phyloP scores from a whole-genome alignment of 78 protist genomes.

The Dictyostelium capitatum region DNA sequence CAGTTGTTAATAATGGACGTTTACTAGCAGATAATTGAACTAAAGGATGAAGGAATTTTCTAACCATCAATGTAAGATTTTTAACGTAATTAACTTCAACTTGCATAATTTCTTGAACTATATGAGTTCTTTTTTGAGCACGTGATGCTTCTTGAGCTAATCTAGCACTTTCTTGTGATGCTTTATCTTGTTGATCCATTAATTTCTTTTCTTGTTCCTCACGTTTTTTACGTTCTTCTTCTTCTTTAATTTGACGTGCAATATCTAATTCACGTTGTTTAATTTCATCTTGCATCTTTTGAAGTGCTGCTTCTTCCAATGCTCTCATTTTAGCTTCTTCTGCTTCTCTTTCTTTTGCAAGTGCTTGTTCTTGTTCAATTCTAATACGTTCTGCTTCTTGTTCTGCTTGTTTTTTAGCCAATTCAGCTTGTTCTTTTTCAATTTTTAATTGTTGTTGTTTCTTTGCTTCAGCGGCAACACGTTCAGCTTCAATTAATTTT shows the following conservation, averaged over 20 bases:
- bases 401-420: conserved; percentile 11
- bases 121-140: conserved; percentile 72
- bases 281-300: conserved; percentile 56
- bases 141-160: conserved; percentile 70
- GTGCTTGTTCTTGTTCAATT: conserved; percentile 2
- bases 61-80: conserved; percentile 46
- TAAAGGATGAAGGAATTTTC: conserved; percentile 74
- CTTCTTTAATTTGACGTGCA: conserved; percentile 11
- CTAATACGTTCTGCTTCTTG: conserved; percentile 15
- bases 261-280: conserved; percentile 58
- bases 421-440: conserved; percentile 37
- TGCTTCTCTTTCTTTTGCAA: conserved; percentile 30
- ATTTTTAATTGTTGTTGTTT: neutral
- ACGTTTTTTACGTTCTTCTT: conserved; percentile 37
- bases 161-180: conserved; percentile 75
- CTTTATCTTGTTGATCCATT: conserved; percentile 74
- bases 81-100: conserved; percentile 76
- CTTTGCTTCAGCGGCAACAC: neutral
- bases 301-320: conserved; percentile 46
- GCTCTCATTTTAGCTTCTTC: conserved; percentile 41
- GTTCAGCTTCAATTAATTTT: conserved; percentile 30
- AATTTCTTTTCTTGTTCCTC: conserved; percentile 57
- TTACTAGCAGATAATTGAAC: conserved; percentile 28
- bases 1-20: conserved; percentile 56
- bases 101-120: conserved; percentile 77